Evolutionary conservation across 2,329 filamentous ascomycete genomes (phyloP).

Genomic region (Phyllosticta paracitricarpa): DNA sequence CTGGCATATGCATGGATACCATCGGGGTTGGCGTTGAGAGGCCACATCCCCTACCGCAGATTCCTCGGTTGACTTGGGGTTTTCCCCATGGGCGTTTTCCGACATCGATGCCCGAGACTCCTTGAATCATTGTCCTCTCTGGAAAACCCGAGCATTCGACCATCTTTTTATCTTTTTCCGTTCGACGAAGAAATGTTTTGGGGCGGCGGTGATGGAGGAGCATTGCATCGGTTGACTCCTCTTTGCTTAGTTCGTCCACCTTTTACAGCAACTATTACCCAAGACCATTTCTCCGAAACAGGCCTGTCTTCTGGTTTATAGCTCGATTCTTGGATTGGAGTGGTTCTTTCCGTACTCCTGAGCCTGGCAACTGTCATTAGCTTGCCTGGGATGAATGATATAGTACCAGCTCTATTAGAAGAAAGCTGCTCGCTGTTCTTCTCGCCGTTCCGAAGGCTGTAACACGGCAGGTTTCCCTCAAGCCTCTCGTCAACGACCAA

Average conservation of each 20-base stretch:
- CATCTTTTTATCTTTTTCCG: neutral
- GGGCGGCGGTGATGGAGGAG: neutral
- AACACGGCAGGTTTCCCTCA: neutral
- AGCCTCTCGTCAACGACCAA: neutral
- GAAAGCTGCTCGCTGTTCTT: too few relatives aligned
- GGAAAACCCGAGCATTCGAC: neutral
- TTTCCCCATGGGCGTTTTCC: too few relatives aligned
- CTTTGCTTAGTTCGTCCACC: neutral
- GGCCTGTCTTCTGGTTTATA: too few relatives aligned
- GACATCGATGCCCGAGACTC: too few relatives aligned
- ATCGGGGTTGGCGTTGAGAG: too few relatives aligned
- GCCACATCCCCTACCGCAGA: too few relatives aligned
- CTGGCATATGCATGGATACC: neutral
- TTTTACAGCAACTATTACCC: neutral
- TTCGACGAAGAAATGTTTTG: neutral
- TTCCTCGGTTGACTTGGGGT: too few relatives aligned
- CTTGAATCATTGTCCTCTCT: too few relatives aligned
- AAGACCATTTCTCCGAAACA: neutral
- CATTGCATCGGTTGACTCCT: neutral
- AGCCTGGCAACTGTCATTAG: neutral
- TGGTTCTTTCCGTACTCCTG: neutral
- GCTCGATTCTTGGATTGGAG: neutral
- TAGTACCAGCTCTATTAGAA: too few relatives aligned
- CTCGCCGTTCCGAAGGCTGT: neutral
- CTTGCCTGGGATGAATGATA: too few relatives aligned